Base-by-base conservation (phyloP, 192 early-diverging fungal genomes). In the Diversispora eburnea region DNA sequence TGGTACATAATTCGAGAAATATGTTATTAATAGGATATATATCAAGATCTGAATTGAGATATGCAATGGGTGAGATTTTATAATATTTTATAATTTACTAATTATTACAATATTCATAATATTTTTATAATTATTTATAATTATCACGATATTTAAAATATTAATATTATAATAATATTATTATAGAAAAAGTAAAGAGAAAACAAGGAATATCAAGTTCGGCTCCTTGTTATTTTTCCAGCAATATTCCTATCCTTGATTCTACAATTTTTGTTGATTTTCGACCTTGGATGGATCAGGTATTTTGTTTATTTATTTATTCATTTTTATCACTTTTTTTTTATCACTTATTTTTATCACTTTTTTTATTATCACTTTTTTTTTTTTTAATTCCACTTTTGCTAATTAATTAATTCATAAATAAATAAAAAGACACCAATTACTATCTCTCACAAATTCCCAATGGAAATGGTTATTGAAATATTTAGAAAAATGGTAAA, bases 11-110 rank as follows among this genome's bases (percentile, higher is more conserved):
- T 3, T n/a, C 65, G 2, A 70, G 83, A 19, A 83, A 90, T 17
- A 83, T 88, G 80, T 77, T 79, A 62, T 72, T 94, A 8, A 79
- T 88, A 0, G 93, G 93, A 3, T 94, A 91, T 75, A 89, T 94
- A 22, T 81, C 82, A 13, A 80, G 88, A 19, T 80, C 87, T 0
- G 88, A 91, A 43, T 58, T 92, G n/a, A 17, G 75, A 45, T 83
- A 79, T 76, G 82, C 80, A 58, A 81, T 81, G 25, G 79, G 78
- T 70, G 76, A 73, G 33, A 25, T 41, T 60, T n/a, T n/a, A n/a
- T n/a, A n/a, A n/a, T n/a, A n/a, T n/a, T n/a, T n/a, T n/a, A n/a
- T n/a, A n/a, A n/a, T n/a, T n/a, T n/a, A n/a, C n/a, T n/a, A n/a
- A n/a, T n/a, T n/a, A n/a, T n/a, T 8, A 59, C 2, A 19, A 52